Evolutionary conservation across 2,329 filamentous ascomycete species (phyloP).

Genomic region (Xylaria polymorpha): DNA sequence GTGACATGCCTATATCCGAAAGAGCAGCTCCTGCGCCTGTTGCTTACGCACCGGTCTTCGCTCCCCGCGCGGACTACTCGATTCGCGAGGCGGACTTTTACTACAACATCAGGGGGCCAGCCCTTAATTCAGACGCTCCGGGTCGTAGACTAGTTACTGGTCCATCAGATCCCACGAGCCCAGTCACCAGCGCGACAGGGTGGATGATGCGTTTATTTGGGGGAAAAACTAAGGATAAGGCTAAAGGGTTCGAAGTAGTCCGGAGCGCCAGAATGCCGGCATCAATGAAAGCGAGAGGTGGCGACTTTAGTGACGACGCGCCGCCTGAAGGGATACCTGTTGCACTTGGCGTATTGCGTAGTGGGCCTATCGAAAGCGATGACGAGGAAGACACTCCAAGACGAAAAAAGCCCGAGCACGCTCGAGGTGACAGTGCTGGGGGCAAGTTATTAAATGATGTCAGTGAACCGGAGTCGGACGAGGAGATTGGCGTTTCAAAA

Average conservation of each 20-base stretch:
- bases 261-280: slow-evolving; percentile 88
- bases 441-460: slow-evolving; percentile 60
- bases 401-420: slow-evolving; percentile 47
- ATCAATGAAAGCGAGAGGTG: slow-evolving; percentile 69
- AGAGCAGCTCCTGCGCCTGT: slow-evolving; percentile 57
- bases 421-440: slow-evolving; percentile 50
- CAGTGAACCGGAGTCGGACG: slow-evolving; percentile 59
- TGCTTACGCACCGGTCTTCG: slow-evolving; percentile 57
- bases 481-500: slow-evolving; percentile 51
- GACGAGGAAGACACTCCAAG: slow-evolving; percentile 61
- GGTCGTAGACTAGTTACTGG: slow-evolving; percentile 91
- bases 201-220: slow-evolving; percentile 87
- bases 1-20: slow-evolving; percentile 55
- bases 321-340: slow-evolving; percentile 75
- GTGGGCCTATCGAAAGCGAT: slow-evolving; percentile 73
- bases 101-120: slow-evolving; percentile 90
- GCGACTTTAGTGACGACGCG: slow-evolving; percentile 72
- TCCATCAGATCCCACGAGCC: slow-evolving; percentile 92
- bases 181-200: slow-evolving; percentile 86
- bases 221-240: slow-evolving; percentile 91
- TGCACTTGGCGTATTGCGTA: slow-evolving; percentile 69
- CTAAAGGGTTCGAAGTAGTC: slow-evolving; percentile 97
- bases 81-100: slow-evolving; percentile 97
- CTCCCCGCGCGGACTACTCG: slow-evolving; percentile 83
- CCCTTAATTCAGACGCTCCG: slow-evolving; percentile 82